Evolutionary conservation across 306 rosid genomes (phyloP).

Genomic region (Prunus fruticosa): DNA sequence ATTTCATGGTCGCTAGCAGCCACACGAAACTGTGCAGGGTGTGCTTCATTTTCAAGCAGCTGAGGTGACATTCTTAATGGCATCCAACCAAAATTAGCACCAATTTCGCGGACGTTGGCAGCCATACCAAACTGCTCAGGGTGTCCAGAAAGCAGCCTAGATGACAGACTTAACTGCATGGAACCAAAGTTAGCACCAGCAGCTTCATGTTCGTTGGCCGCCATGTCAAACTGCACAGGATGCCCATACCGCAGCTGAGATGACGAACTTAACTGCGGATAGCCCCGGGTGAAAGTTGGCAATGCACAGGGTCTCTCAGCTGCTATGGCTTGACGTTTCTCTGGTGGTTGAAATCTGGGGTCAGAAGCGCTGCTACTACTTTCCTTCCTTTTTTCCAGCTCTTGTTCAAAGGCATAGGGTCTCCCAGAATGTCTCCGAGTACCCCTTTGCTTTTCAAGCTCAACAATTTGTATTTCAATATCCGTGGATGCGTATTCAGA

Average conservation of each 20-base stretch:
- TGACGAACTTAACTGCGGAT: no score
- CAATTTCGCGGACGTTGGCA: not conserved
- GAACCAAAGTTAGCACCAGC: not conserved
- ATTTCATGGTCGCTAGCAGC: no score
- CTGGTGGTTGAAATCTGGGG: not conserved
- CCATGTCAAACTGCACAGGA: not conserved
- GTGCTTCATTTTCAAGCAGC: no score
- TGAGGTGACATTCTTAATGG: no score
- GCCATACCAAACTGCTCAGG: not conserved
- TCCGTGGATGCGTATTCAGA: constrained; percentile 24
- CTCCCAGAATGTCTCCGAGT: not conserved
- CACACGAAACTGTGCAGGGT: no score
- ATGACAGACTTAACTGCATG: not conserved
- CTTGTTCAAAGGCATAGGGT: not conserved
- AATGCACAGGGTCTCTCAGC: not conserved
- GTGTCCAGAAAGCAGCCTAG: not conserved
- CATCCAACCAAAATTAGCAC: not conserved
- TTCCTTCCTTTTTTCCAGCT: not conserved
- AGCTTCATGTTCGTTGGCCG: not conserved
- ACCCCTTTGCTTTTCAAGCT: constrained; percentile 27
- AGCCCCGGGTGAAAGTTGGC: not conserved
- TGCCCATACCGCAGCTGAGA: not conserved
- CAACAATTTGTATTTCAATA: constrained; percentile 28
- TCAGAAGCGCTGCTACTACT: not conserved
- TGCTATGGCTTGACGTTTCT: not conserved